Evolutionary conservation across 164 flowering plant genomes (phyloP).

Genomic region (Umbellularia californica): DNA sequence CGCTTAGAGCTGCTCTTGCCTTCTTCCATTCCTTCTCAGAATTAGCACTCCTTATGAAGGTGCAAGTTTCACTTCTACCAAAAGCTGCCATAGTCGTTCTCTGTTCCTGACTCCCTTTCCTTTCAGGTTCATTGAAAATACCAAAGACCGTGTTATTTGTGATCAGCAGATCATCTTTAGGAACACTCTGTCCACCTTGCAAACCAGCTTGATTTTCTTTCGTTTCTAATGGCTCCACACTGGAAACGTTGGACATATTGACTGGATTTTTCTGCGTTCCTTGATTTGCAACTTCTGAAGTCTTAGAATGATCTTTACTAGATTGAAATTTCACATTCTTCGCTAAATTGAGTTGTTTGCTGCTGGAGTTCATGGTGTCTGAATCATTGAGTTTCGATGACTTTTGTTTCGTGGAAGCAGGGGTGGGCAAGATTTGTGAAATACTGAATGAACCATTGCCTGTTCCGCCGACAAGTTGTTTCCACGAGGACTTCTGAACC

Average conservation of each 20-base stretch:
- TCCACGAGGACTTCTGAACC: slow-evolving; percentile 62
- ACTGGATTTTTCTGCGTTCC: slow-evolving; percentile 2
- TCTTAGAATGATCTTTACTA: slow-evolving; percentile 8
- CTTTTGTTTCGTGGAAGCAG: slow-evolving; percentile 19
- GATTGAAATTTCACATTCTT: slow-evolving; percentile 7
- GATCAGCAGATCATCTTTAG: slow-evolving; percentile 4
- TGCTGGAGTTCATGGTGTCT: slow-evolving; percentile 3
- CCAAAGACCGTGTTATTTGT: slow-evolving; percentile 9
- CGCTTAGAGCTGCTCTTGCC: slow-evolving; percentile 50
- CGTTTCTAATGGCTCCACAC: slow-evolving; percentile 1
- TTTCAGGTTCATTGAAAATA: not conserved
- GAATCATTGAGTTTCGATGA: slow-evolving; percentile 5
- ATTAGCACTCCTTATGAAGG: slow-evolving; percentile 61
- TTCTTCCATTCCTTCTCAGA: slow-evolving; percentile 69
- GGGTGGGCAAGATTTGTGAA: slow-evolving; percentile 41
- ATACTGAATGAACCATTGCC: slow-evolving; percentile 52
- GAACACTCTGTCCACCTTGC: not conserved
- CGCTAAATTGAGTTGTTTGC: not conserved
- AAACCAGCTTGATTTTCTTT: slow-evolving; percentile 5
- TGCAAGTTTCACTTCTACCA: slow-evolving; percentile 39
- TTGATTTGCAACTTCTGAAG: slow-evolving; percentile 11
- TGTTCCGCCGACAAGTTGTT: slow-evolving; percentile 37
- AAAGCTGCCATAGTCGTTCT: slow-evolving; percentile 7
- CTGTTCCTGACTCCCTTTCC: slow-evolving; percentile 4
- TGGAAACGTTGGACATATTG: slow-evolving; percentile 1